These are phyloP conservation scores for Dalbergia cultrata DNA, from an alignment of 306 rosid genomes.

Conservation along the genomic window DNA sequence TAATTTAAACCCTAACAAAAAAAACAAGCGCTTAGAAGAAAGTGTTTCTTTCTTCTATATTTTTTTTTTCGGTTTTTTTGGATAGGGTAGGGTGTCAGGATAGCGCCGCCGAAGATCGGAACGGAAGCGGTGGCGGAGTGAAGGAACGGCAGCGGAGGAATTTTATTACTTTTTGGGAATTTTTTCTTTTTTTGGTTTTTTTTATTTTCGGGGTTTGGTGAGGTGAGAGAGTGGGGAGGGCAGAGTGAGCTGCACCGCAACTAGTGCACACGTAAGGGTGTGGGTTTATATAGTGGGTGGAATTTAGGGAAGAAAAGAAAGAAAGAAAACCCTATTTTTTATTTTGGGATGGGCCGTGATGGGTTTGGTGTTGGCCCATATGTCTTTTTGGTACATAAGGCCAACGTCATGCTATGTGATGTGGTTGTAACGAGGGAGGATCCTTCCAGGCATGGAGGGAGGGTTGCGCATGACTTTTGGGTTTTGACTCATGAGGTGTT, in stretches of 20 bases:
- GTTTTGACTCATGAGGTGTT: too few relatives aligned
- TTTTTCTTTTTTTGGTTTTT: conserved; percentile 41
- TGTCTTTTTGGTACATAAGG: too few relatives aligned
- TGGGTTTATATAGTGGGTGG: conserved; percentile 45
- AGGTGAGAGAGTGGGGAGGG: conserved; percentile 56
- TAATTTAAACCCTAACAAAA: conserved; percentile 43
- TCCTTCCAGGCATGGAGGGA: too few relatives aligned
- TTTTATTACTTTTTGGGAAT: not conserved
- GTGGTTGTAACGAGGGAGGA: too few relatives aligned
- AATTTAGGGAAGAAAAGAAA: not conserved
- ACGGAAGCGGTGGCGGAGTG: conserved; percentile 25
- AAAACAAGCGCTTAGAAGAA: not conserved
- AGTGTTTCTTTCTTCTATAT: not conserved
- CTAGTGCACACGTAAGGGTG: conserved; percentile 34
- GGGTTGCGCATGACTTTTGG: too few relatives aligned
- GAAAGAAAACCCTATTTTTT: too few relatives aligned
- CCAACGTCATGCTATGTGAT: too few relatives aligned
- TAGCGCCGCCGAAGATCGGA: conserved; percentile 61
- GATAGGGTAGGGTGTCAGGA: conserved; percentile 21
- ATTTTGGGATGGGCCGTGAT: too few relatives aligned
- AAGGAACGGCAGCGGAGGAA: conserved; percentile 25
- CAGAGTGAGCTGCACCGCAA: conserved; percentile 80
- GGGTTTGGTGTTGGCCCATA: too few relatives aligned
- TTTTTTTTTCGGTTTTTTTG: conserved; percentile 5
- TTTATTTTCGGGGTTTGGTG: conserved; percentile 27